These are phyloP conservation scores for Penicillium sp. DNA, from an alignment of 2,329 filamentous ascomycete genomes.

Conservation along the genomic window DNA sequence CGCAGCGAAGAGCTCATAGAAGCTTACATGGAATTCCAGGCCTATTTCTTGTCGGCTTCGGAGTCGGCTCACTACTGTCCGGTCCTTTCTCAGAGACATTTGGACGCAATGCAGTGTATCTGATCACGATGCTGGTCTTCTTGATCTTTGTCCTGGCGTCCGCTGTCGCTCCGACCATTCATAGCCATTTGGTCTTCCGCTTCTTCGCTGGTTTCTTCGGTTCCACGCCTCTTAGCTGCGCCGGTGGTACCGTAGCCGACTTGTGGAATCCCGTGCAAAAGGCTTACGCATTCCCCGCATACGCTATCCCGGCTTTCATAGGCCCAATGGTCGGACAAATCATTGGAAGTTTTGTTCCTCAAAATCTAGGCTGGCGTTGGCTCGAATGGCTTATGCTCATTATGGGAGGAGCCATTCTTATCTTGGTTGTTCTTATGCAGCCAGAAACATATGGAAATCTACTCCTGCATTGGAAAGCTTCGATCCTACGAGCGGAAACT, in stretches of 20 bases:
- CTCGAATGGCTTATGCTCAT: slow-evolving; percentile 49
- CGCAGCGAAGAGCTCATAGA: not conserved
- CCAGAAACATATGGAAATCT: slow-evolving; percentile 53
- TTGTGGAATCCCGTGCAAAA: slow-evolving; percentile 50
- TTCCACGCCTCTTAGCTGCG: slow-evolving; percentile 47
- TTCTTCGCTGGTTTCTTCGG: slow-evolving; percentile 53
- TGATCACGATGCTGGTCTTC: slow-evolving; percentile 48
- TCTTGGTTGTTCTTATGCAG: slow-evolving; percentile 44
- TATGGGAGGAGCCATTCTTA: slow-evolving; percentile 35
- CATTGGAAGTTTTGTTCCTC: slow-evolving; percentile 22
- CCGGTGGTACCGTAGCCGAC: slow-evolving; percentile 49
- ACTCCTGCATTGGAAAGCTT: slow-evolving; percentile 48
- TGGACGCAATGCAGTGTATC: slow-evolving; percentile 53
- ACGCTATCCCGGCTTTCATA: slow-evolving; percentile 48
- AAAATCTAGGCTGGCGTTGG: slow-evolving; percentile 40
- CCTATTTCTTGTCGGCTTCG: slow-evolving; percentile 47
- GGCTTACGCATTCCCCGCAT: slow-evolving; percentile 52
- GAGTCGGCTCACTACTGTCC: slow-evolving; percentile 49
- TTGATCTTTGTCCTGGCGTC: slow-evolving; percentile 53
- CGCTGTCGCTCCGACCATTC: slow-evolving; percentile 50
- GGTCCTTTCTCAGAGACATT: slow-evolving; percentile 53
- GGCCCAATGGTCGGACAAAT: slow-evolving; percentile 28
- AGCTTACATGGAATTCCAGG: not conserved
- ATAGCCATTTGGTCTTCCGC: slow-evolving; percentile 51
- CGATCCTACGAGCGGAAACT: slow-evolving; percentile 39